These are phyloP conservation scores for Clavispora fructus DNA, from an alignment of 805 yeast species.

Conservation along the genomic window DNA sequence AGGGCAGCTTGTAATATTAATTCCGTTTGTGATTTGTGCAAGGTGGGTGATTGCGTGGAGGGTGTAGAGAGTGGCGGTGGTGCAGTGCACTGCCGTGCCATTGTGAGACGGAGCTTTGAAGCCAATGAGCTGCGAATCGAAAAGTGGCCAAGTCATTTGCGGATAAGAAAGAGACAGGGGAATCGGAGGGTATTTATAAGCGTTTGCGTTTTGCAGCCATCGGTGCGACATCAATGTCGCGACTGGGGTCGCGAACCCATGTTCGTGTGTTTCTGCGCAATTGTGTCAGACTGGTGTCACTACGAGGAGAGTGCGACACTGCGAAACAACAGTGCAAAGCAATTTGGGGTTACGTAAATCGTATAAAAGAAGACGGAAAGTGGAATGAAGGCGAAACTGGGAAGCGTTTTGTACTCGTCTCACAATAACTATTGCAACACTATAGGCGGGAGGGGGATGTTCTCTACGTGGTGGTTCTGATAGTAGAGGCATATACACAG, in stretches of 20 bases:
- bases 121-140: conserved; percentile 4
- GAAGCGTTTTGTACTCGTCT: too few relatives aligned
- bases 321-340: neutral
- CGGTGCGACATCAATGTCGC: neutral
- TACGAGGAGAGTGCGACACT: neutral
- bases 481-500: neutral
- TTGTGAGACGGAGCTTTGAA: conserved; percentile 4
- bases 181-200: neutral
- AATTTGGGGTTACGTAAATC: neutral
- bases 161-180: neutral
- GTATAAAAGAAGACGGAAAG: too few relatives aligned
- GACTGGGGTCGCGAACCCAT: neutral
- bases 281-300: neutral
- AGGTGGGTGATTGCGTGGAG: conserved; percentile 2
- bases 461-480: neutral
- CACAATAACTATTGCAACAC: too few relatives aligned
- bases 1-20: conserved; percentile 3
- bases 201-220: neutral
- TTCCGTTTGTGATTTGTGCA: conserved; percentile 3
- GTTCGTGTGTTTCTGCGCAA: neutral
- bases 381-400: too few relatives aligned
- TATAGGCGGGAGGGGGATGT: too few relatives aligned
- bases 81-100: conserved; percentile 2
- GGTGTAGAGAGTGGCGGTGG: neutral
- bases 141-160: neutral